Base-by-base conservation (phyloP, 768 basidiomycete genomes). In the Floccularia luteovirens region DNA sequence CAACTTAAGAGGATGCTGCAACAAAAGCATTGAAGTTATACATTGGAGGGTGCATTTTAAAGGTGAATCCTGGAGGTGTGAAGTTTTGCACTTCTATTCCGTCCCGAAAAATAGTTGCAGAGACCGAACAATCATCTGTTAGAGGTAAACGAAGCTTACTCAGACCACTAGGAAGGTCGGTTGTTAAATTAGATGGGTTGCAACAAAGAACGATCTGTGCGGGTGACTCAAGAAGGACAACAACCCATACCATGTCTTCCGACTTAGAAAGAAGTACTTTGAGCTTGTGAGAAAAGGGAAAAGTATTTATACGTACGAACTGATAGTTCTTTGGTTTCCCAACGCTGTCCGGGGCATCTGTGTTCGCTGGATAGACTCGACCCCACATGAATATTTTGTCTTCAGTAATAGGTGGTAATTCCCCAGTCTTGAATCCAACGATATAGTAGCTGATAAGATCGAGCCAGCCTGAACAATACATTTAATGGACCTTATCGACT, bases 21-120 rank as follows among this genome's bases (percentile, higher is more conserved):
- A 79, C 77, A 42, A 73, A 72, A 11, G 71, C 75, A 46, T 82
- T 83, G 59, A 71, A 82, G 45, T 83, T 84, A 55, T 84, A 83
- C 16, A 49, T 53, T 21, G 59, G 20, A 5, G 78, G 74, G 6
- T 53, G 47, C 17, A 55, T 53, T 4, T 53, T 50, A 50, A 77
- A 82, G 10, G 21, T 44, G 48, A 74, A 77, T 21, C 58, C 62
- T 0, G 39, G 3, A 0, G 80, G 70, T 19, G 55, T 42, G 46
- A 75, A 67, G 16, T 57, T 37, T 28, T 72, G 46, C 5, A 64
- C 45, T 1, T 51, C 53, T 16, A 46, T 42, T 16, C 58, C 59
- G 4, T 62, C 55, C 36, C 80, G 60, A 31, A 47, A 41, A 16
- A 58, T 45, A 27, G 40, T 38, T 16, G 46, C 50, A 3, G 27